Base-by-base conservation (phyloP, 768 basidiomycete genomes). In the Termitomyces sp. region DNA sequence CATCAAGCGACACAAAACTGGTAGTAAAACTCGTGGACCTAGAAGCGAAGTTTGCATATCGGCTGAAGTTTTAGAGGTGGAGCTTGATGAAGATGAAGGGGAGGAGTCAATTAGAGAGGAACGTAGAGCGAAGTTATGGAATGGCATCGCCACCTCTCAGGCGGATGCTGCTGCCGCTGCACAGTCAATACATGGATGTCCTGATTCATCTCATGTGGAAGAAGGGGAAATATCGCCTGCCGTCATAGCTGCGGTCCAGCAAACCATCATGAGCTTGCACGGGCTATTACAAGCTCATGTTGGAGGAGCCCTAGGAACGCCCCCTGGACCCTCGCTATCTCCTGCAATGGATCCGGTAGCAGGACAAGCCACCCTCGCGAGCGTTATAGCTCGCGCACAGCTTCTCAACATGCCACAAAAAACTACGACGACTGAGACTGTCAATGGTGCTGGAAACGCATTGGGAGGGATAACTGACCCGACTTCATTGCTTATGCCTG, bases 1-100 rank as follows among this genome's bases (percentile, higher is more conserved):
- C 3, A 85, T 90, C 64, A 88, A 87, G 65, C 78, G 87, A 22
- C 89, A 90, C 60, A 87, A 86, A 68, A 83, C 85, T 62, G 77
- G 79, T 44, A 77, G 75, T 32, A 77, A 77, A 56, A 69, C 69
- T 35, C 74, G 81, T 17, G 81, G 80, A 17, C 74, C 75, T 10
- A 80, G 74, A 59, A 76, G 76, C 44, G 75, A 78, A 59, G 63
- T 65, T 24, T 90, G 88, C 60, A 67, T 80, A 42, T 72, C 71
- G 12, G 84, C 84, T 43, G 81, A 82, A 24, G 74, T 88, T 6
- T 70, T 78, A 46, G 88, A 90, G 65, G 82, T 88, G 17, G 76
- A 81, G 30, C 65, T 77, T 17, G 74, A 73, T 51, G 71, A 69
- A 6, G 71, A 72, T 46, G 74, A 73, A 50, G 74, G 67, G 5